Conservation (phyloP, 2,329 filamentous ascomycete species). For the Hortaea werneckii region DNA sequence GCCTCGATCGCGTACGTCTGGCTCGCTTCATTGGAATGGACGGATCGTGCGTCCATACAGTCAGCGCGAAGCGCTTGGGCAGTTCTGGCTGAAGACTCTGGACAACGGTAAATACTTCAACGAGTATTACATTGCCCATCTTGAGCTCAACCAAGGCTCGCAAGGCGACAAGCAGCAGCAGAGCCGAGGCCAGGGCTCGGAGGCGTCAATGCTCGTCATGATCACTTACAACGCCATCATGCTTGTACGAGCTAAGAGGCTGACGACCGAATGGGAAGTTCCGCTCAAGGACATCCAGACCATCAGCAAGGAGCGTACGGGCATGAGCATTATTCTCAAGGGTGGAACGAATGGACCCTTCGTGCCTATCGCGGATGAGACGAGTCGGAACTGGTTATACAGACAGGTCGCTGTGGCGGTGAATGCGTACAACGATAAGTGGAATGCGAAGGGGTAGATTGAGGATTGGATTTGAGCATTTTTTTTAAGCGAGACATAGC, state of each 20-base stretch:
- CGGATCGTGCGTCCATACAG: constrained; percentile 87
- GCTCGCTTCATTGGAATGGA: constrained; percentile 86
- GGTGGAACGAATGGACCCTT: constrained; percentile 92
- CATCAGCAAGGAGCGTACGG: constrained; percentile 91
- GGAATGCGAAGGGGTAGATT: constrained; percentile 47
- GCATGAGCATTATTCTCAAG: constrained; percentile 77
- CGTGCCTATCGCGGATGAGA: constrained; percentile 85
- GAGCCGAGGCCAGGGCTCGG: constrained; percentile 9
- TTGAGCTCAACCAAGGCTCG: constrained; percentile 62
- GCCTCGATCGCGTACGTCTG: constrained; percentile 87
- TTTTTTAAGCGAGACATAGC: too few relatives aligned
- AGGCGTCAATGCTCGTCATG: constrained; percentile 57
- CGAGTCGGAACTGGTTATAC: constrained; percentile 57
- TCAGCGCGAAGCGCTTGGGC: constrained; percentile 86
- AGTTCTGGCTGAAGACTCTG: constrained; percentile 97
- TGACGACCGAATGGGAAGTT: constrained; percentile 92
- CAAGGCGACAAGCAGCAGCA: constrained; percentile 47
- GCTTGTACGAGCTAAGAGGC: constrained; percentile 74
- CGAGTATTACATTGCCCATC: constrained; percentile 91
- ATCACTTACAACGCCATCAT: constrained; percentile 60
- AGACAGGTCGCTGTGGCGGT: constrained; percentile 56
- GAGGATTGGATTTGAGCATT: too few relatives aligned
- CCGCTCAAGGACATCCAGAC: constrained; percentile 93
- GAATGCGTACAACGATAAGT: constrained; percentile 58
- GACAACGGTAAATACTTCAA: constrained; percentile 98